A percentile compares a stretch with the other conserved stretches of the same genome.
Conservation (phyloP, 2,329 filamentous ascomycete genomes). For the Penicillium sclerotiorum region DNA sequence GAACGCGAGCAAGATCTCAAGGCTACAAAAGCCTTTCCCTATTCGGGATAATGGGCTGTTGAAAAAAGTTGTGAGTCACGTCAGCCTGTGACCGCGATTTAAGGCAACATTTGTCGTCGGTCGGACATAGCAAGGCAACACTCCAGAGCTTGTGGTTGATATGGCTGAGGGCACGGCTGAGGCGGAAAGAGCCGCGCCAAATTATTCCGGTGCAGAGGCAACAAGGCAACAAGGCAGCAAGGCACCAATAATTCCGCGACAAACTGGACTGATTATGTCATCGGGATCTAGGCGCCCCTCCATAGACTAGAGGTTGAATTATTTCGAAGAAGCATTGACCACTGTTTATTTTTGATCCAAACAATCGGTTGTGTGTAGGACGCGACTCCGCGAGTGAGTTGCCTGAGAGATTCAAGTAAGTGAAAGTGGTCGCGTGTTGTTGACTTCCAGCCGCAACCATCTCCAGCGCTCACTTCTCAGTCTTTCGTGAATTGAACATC, state of each 20-base stretch:
- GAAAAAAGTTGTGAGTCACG: background rate
- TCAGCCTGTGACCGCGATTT: background rate
- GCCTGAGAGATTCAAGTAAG: background rate
- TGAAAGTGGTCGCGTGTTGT: background rate
- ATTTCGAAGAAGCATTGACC: conserved; percentile 2
- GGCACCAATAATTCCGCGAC: too few relatives aligned
- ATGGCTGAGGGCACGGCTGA: background rate
- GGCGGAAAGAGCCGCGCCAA: background rate
- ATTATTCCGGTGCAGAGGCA: background rate
- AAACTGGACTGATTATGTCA: background rate
- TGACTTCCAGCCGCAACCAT: background rate
- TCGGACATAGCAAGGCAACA: too few relatives aligned
- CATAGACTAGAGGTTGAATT: background rate
- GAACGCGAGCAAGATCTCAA: background rate
- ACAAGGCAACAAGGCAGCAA: background rate
- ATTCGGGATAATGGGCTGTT: background rate
- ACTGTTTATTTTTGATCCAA: background rate
- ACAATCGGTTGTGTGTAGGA: background rate
- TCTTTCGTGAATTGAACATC: too few relatives aligned
- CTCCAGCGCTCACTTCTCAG: background rate
- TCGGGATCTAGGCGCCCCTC: background rate
- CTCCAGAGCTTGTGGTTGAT: too few relatives aligned
- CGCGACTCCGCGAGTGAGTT: too few relatives aligned
- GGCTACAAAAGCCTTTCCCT: background rate
- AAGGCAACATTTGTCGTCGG: background rate